Percentiles rank a stretch among this genome's conserved stretches.
Evolutionary conservation across 2,329 filamentous ascomycete genomes (phyloP).

Genomic region (Aureobasidium sp.): DNA sequence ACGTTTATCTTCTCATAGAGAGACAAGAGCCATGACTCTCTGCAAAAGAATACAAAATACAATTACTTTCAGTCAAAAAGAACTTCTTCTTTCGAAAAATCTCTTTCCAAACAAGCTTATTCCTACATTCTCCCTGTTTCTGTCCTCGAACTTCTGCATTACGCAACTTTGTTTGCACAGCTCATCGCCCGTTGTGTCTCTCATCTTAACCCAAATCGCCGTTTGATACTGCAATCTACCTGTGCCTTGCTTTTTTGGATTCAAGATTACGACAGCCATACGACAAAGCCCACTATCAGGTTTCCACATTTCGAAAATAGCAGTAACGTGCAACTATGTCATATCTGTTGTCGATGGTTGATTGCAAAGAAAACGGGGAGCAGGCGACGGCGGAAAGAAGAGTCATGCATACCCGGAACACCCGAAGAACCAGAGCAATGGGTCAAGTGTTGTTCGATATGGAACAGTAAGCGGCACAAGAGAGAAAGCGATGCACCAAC

Average conservation of each 20-base stretch:
- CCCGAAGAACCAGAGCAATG: too few species aligned
- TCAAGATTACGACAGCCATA: neutral
- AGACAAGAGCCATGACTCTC: neutral
- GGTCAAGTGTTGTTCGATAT: too few species aligned
- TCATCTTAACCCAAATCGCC: neutral
- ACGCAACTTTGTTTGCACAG: neutral
- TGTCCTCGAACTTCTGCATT: neutral
- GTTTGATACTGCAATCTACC: neutral
- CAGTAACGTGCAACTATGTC: too few species aligned
- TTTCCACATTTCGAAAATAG: neutral
- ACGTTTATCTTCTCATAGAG: neutral
- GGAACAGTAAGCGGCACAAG: too few species aligned
- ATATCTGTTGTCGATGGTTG: too few species aligned
- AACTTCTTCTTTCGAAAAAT: neutral
- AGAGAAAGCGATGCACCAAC: too few species aligned
- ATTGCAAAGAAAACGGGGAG: too few species aligned
- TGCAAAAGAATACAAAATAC: neutral
- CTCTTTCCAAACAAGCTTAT: neutral
- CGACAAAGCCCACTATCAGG: neutral
- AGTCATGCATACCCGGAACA: too few species aligned
- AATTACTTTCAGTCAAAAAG: neutral
- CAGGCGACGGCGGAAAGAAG: too few species aligned
- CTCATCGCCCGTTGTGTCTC: neutral
- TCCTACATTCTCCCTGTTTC: too few species aligned
- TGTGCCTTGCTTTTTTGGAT: neutral